phyloP scores from a whole-genome alignment of 192 early-diverging fungal genomes.

The Cladochytrium replicatum region DNA sequence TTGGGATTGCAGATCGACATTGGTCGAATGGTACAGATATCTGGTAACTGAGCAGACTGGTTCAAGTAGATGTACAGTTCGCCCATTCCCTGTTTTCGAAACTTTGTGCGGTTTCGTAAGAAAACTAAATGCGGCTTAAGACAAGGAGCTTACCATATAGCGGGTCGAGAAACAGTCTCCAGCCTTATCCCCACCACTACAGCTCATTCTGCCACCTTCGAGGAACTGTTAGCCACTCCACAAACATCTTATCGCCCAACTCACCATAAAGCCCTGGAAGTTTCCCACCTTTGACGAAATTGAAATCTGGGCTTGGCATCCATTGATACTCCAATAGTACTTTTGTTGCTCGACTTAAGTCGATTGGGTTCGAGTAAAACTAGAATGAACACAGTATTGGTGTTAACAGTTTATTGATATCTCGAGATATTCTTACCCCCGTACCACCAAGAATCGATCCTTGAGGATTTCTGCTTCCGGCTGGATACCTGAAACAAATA shows the following conservation, averaged over 20 bases:
- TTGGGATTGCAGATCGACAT: constrained; percentile 40
- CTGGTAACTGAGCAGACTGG: constrained; percentile 1
- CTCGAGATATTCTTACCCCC: no score
- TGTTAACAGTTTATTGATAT: not conserved
- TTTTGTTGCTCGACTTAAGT: constrained; percentile 5
- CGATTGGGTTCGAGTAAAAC: constrained; percentile 18
- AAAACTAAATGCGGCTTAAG: not conserved
- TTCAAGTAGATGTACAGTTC: constrained; percentile 41
- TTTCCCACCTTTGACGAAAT: constrained; percentile 49
- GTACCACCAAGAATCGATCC: constrained; percentile 11
- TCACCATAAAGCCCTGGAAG: constrained; percentile 43
- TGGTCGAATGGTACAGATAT: constrained; percentile 22
- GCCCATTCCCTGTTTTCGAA: constrained; percentile 35
- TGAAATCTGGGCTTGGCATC: constrained; percentile 31
- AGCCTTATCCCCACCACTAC: constrained; percentile 43
- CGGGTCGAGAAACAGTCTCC: constrained; percentile 47
- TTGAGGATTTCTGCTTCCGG: constrained; percentile 12
- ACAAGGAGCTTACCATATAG: constrained; percentile 24
- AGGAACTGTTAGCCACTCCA: not conserved
- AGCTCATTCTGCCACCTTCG: constrained; percentile 25
- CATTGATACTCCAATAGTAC: constrained; percentile 35
- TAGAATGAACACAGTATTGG: not conserved
- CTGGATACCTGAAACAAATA: constrained; percentile 14
- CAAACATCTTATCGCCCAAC: no score
- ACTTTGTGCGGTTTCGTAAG: constrained; percentile 22